Evolutionary conservation across 2,329 filamentous ascomycete genomes (phyloP).

Genomic region (Penicillium griseofulvum): DNA sequence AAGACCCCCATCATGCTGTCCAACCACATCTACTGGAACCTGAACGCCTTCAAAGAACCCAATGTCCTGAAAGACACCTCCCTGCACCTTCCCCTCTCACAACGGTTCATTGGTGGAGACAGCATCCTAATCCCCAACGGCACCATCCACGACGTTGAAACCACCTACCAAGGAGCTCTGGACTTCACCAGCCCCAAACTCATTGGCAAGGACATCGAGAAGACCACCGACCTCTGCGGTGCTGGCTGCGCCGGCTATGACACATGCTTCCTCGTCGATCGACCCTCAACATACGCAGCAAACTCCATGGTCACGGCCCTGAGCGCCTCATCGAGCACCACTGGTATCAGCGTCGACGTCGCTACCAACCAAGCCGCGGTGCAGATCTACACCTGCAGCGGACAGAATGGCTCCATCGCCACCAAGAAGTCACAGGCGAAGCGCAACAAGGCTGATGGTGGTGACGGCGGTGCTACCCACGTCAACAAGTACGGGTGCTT

Average conservation of each 20-base stretch:
- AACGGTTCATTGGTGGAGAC: constrained; percentile 48
- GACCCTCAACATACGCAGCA: constrained; percentile 35
- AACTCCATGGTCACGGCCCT: constrained; percentile 51
- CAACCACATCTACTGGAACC: constrained; percentile 53
- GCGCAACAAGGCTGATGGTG: constrained; percentile 55
- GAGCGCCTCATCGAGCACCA: constrained; percentile 63
- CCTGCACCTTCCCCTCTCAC: constrained; percentile 47
- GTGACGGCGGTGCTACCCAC: constrained; percentile 46
- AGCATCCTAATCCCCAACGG: constrained; percentile 73
- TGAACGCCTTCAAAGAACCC: constrained; percentile 48
- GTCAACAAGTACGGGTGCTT: constrained; percentile 73
- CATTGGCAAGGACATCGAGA: constrained; percentile 66
- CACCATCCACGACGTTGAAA: constrained; percentile 71
- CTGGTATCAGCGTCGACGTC: constrained; percentile 79
- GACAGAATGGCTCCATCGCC: constrained; percentile 63
- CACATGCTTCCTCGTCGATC: constrained; percentile 52
- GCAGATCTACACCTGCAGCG: constrained; percentile 82
- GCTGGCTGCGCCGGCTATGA: constrained; percentile 82
- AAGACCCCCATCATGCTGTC: constrained; percentile 52
- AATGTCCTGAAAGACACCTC: constrained; percentile 46
- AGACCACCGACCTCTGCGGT: constrained; percentile 72
- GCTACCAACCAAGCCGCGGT: constrained; percentile 81
- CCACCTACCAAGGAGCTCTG: constrained; percentile 55
- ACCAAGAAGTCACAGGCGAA: constrained; percentile 44
- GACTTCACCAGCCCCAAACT: constrained; percentile 76